Base-by-base conservation (phyloP, 1,284 basidiomycete species). In the Waitea zeae region DNA sequence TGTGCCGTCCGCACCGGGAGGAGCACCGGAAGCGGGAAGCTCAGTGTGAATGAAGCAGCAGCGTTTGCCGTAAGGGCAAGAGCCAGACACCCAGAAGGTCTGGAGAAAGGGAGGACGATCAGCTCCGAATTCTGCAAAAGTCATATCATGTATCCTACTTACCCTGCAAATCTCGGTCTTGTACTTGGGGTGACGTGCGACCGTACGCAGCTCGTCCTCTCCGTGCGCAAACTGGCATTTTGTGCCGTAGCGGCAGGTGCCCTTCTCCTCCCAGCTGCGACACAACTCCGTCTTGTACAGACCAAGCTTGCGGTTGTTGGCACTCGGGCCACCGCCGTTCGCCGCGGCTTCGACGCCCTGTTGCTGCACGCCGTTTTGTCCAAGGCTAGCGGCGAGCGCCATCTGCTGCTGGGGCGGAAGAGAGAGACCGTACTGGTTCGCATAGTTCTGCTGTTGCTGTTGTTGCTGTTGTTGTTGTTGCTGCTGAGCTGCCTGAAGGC, bases 211-310 rank as follows among this genome's bases (percentile, higher is more conserved):
- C 53, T 92, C 87, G 0, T 84, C 76, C 48, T 86, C 76, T 31
- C 88, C 88, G 46, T 92, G 87, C 17, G 87, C 86, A 49, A 89
- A 89, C 52, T 89, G 86, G 49, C 86, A 89, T 54, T 88, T 89
- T 26, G 69, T 54, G 6, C 78, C 80, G 46, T 92, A 92, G 30
- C 84, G 67, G 53, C 88, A 92, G n/a, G 64, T 61, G 1, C 86
- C 83, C 49, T 87, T 88, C 57, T 92, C 87, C 52, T 89, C 87
- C 86, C 87, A 92, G 50, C 83, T 88, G 41, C 87, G 64, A 56
- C 87, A 92, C 22, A 90, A 47, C 50, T 92, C 87, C 0, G 88
- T 92, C 65, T 92, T 92, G 65, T 90, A 92, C 32, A 90, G 51
- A 15, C 80, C 82, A 20, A 84, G 54, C 58, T 92, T 92, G 43